Evolutionary conservation across 345 rosid species (phyloP).

Genomic region (Rhodamnia rubescens): DNA sequence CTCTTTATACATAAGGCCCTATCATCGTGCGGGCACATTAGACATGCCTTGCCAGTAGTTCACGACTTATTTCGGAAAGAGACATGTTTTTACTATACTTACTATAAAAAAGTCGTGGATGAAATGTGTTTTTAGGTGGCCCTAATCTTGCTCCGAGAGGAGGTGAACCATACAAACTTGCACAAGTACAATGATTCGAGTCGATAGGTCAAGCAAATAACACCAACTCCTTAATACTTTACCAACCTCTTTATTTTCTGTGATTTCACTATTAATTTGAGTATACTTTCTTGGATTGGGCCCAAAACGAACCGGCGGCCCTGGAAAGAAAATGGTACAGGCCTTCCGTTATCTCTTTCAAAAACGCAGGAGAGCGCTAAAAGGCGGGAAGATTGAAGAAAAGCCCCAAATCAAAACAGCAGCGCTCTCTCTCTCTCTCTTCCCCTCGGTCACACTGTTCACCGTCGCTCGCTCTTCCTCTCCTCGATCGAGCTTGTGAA

Average conservation of each 20-base stretch:
- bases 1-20: background rate
- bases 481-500: slow-evolving; percentile 1
- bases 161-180: background rate
- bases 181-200: background rate
- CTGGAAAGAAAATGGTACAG: background rate
- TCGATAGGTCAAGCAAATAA: background rate
- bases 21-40: rapidly evolving
- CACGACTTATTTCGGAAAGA: background rate
- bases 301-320: background rate
- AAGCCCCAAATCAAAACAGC: background rate
- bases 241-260: background rate
- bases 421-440: background rate
- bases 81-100: background rate
- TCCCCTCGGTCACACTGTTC: background rate
- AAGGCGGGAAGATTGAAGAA: background rate
- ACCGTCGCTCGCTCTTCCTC: background rate
- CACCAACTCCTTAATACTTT: background rate
- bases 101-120: background rate
- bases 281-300: background rate
- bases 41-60: background rate
- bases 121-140: background rate
- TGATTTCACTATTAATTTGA: background rate
- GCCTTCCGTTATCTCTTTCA: background rate
- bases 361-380: background rate
- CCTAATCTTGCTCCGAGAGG: background rate